Evolutionary conservation across 2,329 filamentous ascomycete genomes (phyloP), one percentile per base, ranked within the genome.

Genomic region (Stagonosporopsis vannaccii): DNA sequence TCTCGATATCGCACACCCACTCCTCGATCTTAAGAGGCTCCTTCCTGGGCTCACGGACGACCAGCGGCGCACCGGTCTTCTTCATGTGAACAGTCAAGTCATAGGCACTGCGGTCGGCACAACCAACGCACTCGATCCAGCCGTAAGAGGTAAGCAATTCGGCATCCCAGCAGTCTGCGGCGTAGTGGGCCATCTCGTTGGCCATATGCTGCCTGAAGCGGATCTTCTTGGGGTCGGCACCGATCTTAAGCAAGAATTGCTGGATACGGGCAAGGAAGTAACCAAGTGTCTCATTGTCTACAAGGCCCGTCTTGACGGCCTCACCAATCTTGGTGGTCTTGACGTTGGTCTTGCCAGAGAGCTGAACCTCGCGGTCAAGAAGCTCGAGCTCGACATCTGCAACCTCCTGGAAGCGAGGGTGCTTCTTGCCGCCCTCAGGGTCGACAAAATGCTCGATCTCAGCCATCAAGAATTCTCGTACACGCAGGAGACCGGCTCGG

Each of bases 361-460:
- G 85, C 79, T 99, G 95, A 2, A 91, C 90, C 32, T 95, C 82
- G 41, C 91, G 89, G 75, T 95, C 90, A 42, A 99, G 85, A 23
- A 99, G 86, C 51, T 89, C 86, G 55, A 99, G 84, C 80, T 96
- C 89, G 42, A 95, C 80, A 66, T 96, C 82, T 72, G 91, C 88
- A 56, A 99, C 88, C 70, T 97, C 91, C 41, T 86, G 79, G 79
- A 99, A 99, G 53, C 93, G 90, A 48, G 84, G 80, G 76, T 99
- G 95, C 80, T 95, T 96, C 87, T 99, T 99, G 79, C 92, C 92
- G 73, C 92, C 87, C 71, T 95, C 84, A 11, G 95, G 95, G 71
- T 99, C 95, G 65, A 99, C 95, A 74, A 91, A 99, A 78, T 99
- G 95, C 81, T 99, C 95, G 68, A 99, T 97, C 80, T 99, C 95